Conservation (phyloP, 345 rosid genomes). For the Hibiscus syriacus region DNA sequence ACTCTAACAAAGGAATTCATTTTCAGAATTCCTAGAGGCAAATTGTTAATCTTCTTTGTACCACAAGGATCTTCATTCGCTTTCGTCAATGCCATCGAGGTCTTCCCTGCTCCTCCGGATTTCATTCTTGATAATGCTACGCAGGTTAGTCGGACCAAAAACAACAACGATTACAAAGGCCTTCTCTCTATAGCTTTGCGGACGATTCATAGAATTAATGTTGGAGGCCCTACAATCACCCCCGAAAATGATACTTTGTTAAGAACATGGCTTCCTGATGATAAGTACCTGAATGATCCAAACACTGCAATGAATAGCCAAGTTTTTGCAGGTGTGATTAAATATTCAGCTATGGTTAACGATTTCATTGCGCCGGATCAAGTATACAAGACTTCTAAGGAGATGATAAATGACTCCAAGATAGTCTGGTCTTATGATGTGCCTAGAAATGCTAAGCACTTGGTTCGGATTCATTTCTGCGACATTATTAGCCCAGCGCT, state of each 20-base stretch:
- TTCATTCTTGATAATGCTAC: conserved; percentile 12
- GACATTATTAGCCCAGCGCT: conserved; percentile 17
- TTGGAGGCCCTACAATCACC: conserved; percentile 26
- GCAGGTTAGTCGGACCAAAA: conserved; percentile 1
- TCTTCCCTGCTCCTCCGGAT: conserved; percentile 30
- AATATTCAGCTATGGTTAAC: not conserved
- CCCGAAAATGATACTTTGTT: conserved; percentile 27
- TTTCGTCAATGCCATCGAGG: conserved; percentile 57
- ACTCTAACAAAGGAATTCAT: conserved; percentile 37
- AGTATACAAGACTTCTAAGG: conserved; percentile 37
- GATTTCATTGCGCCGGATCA: conserved; percentile 32
- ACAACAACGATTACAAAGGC: not conserved
- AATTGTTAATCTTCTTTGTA: conserved; percentile 24
- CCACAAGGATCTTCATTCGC: conserved; percentile 42
- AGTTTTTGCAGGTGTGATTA: not conserved
- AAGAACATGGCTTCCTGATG: conserved; percentile 43
- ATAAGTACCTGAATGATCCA: conserved; percentile 14
- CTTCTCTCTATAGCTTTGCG: conserved; percentile 22
- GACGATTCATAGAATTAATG: conserved; percentile 32
- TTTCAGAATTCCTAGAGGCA: conserved; percentile 13
- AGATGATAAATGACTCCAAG: conserved; percentile 8
- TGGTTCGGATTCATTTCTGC: conserved; percentile 53
- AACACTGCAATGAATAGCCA: not conserved
- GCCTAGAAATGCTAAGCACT: conserved; percentile 24
- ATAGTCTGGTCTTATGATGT: conserved; percentile 47